Conservation (phyloP, 169 alveolate genomes). For the Plasmodium chabaudi region DNA sequence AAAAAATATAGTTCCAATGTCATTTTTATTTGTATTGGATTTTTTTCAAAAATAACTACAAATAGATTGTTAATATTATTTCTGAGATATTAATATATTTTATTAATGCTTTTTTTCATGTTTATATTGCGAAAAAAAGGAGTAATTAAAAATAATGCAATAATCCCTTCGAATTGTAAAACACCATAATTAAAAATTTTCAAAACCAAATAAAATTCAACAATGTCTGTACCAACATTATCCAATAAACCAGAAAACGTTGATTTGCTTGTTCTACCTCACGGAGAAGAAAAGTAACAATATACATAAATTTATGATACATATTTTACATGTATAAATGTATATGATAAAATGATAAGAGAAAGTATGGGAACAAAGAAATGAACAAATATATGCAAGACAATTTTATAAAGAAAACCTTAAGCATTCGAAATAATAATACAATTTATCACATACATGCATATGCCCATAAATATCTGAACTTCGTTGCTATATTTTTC, state of each 20-base stretch:
- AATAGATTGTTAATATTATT: too few relatives aligned
- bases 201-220: conserved; percentile 5
- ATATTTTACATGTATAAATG: background rate
- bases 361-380: background rate
- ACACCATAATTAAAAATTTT: background rate
- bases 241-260: conserved; percentile 69
- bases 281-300: conserved; percentile 73
- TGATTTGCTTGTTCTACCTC: conserved; percentile 55
- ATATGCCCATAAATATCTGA: too few relatives aligned
- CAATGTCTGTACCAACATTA: conserved; percentile 76
- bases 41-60: too few relatives aligned
- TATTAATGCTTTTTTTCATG: too few relatives aligned
- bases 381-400: background rate
- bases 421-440: background rate
- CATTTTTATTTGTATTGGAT: too few relatives aligned
- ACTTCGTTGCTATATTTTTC: too few relatives aligned
- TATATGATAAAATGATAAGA: background rate
- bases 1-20: too few relatives aligned
- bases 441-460: too few relatives aligned
- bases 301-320: background rate
- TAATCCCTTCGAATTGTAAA: background rate
- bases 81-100: too few relatives aligned
- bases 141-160: conserved; percentile 9
- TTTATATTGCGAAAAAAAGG: background rate
- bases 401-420: background rate